Base-by-base conservation (phyloP, 2,329 filamentous ascomycete species). In the Pseudocercospora pini-densiflorae region DNA sequence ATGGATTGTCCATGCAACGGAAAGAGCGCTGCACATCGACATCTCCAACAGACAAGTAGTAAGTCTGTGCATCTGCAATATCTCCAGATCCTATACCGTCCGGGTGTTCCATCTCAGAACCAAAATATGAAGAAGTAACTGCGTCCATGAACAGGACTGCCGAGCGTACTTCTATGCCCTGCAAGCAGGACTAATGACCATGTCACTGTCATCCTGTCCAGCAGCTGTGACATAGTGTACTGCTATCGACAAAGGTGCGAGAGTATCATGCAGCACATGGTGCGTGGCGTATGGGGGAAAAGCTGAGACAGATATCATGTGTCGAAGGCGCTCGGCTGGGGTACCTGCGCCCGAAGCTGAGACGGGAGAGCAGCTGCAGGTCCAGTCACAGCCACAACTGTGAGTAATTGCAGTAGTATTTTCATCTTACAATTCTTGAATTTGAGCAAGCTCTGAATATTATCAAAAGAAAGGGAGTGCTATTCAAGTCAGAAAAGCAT, bases 1-100 rank as follows among this genome's bases (percentile, higher is more conserved):
- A 72, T 3, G 78, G 70, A 33, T 82, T 70, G 74, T 91, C 88
- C 60, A 90, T 86, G 72, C 89, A 77, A 21, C 77, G 71, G 70
- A 89, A 88, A 27, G 59, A 59, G 29, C 57, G 61, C n/a, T 71
- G 62, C 31, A 72, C 64, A 23, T 65, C 62, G 36, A 60, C 24
- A 49, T 71, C 69, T 21, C 54, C 62, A 24, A 71, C 61, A 1
- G 66, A 65, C 14, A 59, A 55, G 49, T 73, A 73, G 60, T 72
- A 73, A 7, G 65, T 49, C 40, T 67, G 62, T 9, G 70, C 66
- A 33, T 67, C 66, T 24, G 53, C 58, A 6, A 53, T 45, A 19
- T 59, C 60, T 40, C 61, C 27, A 7, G 58, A 33, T 9, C 58
- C 59, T 19, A 16, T 51, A 9, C 59, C 66, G 61, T 64, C 64